A percentile compares a stretch with the other conserved stretches of the same genome.
Evolutionary conservation across 2,329 filamentous ascomycete genomes (phyloP).

Genomic region (Orbilia ellipsospora): DNA sequence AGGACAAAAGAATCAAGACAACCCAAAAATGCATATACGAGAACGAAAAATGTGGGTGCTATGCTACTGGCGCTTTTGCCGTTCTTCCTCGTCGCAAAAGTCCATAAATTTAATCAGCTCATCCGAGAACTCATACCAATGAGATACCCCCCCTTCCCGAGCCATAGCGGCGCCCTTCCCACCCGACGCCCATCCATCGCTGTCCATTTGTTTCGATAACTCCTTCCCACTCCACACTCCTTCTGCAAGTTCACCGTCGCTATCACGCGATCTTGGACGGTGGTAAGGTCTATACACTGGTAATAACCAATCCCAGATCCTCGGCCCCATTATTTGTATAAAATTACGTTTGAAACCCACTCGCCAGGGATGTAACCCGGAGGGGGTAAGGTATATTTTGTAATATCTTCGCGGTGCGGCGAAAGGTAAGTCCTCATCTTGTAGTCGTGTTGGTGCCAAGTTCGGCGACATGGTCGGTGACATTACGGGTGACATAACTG

Average conservation of each 20-base stretch:
- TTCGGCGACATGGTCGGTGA: conserved; percentile 3
- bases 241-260: conserved; percentile 43
- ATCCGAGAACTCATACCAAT: conserved; percentile 51
- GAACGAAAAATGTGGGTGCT: conserved; percentile 1
- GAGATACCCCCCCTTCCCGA: conserved; percentile 37
- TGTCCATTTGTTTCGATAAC: conserved; percentile 39
- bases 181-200: conserved; percentile 39
- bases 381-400: conserved; percentile 48
- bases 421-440: not conserved
- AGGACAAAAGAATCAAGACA: conserved; percentile 9
- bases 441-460: conserved; percentile 8
- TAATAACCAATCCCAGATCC: conserved; percentile 50
- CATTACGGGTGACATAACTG: conserved; percentile 9
- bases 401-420: conserved; percentile 44
- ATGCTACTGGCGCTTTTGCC: conserved; percentile 5
- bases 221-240: conserved; percentile 43
- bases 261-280: conserved; percentile 39
- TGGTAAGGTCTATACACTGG: conserved; percentile 45
- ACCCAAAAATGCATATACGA: conserved; percentile 48
- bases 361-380: conserved; percentile 45
- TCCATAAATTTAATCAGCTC: conserved; percentile 48
- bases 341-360: conserved; percentile 52
- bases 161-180: conserved; percentile 42
- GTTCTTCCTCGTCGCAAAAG: conserved; percentile 37
- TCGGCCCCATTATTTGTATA: conserved; percentile 49